Percentiles rank a stretch among this genome's conserved stretches.
Evolutionary conservation across 306 rosid species (phyloP).

Genomic region (Spatholobus suberectus): DNA sequence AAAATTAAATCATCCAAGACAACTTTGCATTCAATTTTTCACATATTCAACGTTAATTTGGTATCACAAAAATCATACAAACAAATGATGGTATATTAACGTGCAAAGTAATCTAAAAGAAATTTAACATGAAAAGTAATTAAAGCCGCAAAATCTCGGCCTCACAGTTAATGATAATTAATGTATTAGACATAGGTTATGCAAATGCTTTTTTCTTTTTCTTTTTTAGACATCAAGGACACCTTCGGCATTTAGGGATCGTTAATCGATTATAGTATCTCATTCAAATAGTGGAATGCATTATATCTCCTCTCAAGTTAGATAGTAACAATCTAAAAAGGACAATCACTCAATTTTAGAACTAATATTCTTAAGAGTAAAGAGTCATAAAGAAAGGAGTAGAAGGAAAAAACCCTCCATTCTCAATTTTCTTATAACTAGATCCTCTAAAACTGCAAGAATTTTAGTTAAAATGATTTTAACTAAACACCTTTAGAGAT

Average conservation of each 20-base stretch:
- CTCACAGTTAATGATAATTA: neutral
- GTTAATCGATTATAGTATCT: too few species aligned
- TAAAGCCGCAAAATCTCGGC: neutral
- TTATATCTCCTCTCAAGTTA: neutral
- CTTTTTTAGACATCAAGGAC: too few species aligned
- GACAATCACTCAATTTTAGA: neutral
- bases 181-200: neutral
- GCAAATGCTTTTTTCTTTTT: too few species aligned
- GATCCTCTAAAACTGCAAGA: neutral
- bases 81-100: neutral
- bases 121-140: neutral
- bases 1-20: neutral
- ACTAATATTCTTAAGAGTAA: neutral
- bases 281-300: neutral
- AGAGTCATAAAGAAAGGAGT: neutral
- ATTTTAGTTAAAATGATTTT: neutral
- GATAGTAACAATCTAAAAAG: neutral
- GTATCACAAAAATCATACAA: neutral
- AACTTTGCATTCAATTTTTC: neutral
- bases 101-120: neutral
- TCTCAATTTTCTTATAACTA: neutral
- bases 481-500: neutral
- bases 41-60: neutral
- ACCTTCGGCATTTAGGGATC: too few species aligned
- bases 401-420: neutral